These are phyloP conservation scores for Wallemia mellicola DNA, from an alignment of 1,284 basidiomycete genomes.

Conservation along the genomic window DNA sequence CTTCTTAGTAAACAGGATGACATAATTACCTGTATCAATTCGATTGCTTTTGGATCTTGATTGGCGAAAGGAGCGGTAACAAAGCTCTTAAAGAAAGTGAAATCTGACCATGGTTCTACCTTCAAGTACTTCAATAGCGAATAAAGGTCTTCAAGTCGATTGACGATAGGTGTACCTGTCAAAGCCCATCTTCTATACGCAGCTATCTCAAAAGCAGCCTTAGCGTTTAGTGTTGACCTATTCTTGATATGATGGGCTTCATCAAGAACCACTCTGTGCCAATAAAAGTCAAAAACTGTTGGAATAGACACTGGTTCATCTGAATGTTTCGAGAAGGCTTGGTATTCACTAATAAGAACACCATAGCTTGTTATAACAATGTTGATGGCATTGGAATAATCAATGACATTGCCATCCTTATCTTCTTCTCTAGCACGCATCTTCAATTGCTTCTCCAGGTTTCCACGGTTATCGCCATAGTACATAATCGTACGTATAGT, in stretches of 20 bases:
- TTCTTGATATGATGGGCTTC: slow-evolving; percentile 93
- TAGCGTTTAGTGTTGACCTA: slow-evolving; percentile 58
- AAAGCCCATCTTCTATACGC: slow-evolving; percentile 66
- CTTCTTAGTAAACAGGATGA: slow-evolving; percentile 66
- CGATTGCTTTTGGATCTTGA: slow-evolving; percentile 55
- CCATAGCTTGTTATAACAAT: slow-evolving; percentile 78
- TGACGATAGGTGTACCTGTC: slow-evolving; percentile 78
- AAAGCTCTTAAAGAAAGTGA: slow-evolving; percentile 57
- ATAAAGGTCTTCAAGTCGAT: slow-evolving; percentile 71
- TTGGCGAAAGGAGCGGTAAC: slow-evolving; percentile 51
- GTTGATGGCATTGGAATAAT: slow-evolving; percentile 10
- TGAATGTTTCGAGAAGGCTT: slow-evolving; percentile 8
- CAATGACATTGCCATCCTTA: slow-evolving; percentile 22
- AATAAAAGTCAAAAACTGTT: neutral
- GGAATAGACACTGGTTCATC: neutral
- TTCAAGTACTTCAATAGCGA: slow-evolving; percentile 35
- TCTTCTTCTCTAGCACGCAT: slow-evolving; percentile 15
- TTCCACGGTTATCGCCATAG: slow-evolving; percentile 54
- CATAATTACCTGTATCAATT: slow-evolving; percentile 71
- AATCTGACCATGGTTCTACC: slow-evolving; percentile 65
- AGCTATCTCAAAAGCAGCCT: slow-evolving; percentile 21
- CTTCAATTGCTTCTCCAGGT: slow-evolving; percentile 33
- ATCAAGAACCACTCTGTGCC: slow-evolving; percentile 26
- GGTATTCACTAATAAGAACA: slow-evolving; percentile 50
- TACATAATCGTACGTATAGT: slow-evolving; percentile 41